Base-by-base conservation (phyloP, 2,329 filamentous ascomycete species). In the Juglanconis oblonga region DNA sequence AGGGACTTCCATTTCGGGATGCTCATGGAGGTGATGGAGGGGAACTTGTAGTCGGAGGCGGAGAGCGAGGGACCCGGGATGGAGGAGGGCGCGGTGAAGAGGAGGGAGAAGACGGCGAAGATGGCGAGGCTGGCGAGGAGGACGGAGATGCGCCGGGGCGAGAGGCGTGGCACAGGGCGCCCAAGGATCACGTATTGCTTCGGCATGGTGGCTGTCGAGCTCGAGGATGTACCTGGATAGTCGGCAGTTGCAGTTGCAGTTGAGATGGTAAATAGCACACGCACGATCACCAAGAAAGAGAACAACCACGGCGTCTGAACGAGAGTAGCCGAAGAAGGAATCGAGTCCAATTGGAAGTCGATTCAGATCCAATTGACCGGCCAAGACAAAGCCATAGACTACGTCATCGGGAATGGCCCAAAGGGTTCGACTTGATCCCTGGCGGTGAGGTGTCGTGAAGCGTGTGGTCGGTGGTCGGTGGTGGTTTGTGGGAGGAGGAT, bases 21-120 rank as follows among this genome's bases (percentile, higher is more conserved):
- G 13, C 80, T 76, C 52, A 62, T 24, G 33, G 59, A 59, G 47
- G 59, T 44, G 24, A 24, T 24, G 24, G 24, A 24, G 52, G 59
- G 59, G 52, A 79, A 74, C 63, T 79, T 81, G 69, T 77, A 77
- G 64, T 83, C 78, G 66, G 79, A 77, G 62, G 76, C 76, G 53
- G 77, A 78, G n/a, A 83, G 72, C 55, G 77, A 79, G 33, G 80
- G 77, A 17, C 79, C 76, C 1, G 79, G 78, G 55, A 82, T 75
- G 38, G 75, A 70, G 64, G 74, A 77, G 17, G 81, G 79, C 10
- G 86, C 72, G 13, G 78, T 79, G 63, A 82, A 77, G 64, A 87
- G 73, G 54, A 85, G 76, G 49, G 78, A 78, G 65, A 82, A 76
- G 59, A 87, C 67, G 61, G 81, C 82, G 65, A 86, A 81, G 44